Percentiles rank a stretch among this genome's conserved stretches.
These are phyloP conservation scores for Anethum foeniculum DNA, from an alignment of 140 eudicot species.

Conservation along the genomic window DNA sequence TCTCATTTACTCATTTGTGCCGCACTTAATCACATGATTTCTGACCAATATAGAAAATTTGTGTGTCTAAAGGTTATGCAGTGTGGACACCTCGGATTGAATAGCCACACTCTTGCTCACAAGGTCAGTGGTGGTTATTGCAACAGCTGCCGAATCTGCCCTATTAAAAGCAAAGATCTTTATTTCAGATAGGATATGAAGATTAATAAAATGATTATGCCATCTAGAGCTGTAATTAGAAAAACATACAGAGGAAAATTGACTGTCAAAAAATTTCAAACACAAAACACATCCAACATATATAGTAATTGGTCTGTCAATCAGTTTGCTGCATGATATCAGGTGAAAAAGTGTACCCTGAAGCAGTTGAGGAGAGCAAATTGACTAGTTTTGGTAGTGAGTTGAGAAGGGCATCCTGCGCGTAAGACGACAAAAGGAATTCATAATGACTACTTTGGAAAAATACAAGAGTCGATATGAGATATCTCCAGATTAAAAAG, in stretches of 20 bases:
- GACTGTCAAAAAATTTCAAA: background rate
- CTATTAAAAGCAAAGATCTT: conserved; percentile 28
- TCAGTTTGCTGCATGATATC: background rate
- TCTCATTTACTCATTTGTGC: background rate
- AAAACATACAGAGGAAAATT: background rate
- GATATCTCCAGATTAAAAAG: background rate
- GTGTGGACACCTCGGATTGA: conserved; percentile 57
- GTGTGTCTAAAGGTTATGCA: background rate
- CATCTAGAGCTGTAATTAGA: background rate
- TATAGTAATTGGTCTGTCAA: background rate
- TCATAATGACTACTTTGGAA: background rate
- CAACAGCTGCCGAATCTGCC: conserved; percentile 96
- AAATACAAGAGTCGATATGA: background rate
- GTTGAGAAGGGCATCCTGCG: conserved; percentile 79
- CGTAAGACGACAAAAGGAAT: conserved; percentile 13
- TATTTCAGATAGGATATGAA: background rate
- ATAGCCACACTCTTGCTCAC: conserved; percentile 95
- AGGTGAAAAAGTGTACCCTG: conserved; percentile 41
- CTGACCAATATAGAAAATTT: background rate
- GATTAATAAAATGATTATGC: background rate
- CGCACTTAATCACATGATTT: background rate
- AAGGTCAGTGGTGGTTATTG: conserved; percentile 97
- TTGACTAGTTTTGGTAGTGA: conserved; percentile 75
- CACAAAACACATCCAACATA: background rate
- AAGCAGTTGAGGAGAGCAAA: conserved; percentile 53